Base-by-base conservation (phyloP, 768 basidiomycete species). In the Strobilomyces confusus region DNA sequence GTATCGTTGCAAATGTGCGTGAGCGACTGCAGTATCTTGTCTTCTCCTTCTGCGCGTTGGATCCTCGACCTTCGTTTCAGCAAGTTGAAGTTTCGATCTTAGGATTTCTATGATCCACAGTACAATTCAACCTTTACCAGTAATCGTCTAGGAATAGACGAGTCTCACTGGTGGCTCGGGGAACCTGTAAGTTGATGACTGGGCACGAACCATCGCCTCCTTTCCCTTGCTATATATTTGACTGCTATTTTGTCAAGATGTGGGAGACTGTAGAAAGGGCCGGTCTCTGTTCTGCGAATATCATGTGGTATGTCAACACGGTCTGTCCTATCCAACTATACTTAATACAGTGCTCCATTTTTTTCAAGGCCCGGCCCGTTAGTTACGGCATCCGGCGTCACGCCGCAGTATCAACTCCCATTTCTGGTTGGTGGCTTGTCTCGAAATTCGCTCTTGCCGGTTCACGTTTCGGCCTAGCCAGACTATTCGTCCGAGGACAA, bases 261-360 rank as follows among this genome's bases (percentile, higher is more conserved):
- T 95, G 92, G 92, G 90, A 91, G 65, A 93, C 91, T 0, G 88
- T 83, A 3, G 79, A 77, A 57, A 84, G 80, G 54, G 82, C 85
- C n/a, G 85, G 84, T 0, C 66, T 91, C 23, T 73, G 78, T 41
- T 86, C 88, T 12, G 91, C 89, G 1, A 92, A 92, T 61, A 73
- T 92, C 25, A 94, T 95, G 92, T 95, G 92, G 90, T 90, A 52
- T 38, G 8, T 44, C 1, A n/a, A n/a, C n/a, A n/a, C n/a, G 5
- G 19, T 22, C 20, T 30, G 26, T 15, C 22, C 40, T 29, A 15
- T 23, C 25, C 5, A 19, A 25, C 36, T 22, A 40, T 9, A 26
- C 8, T 26, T 26, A 17, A 23, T 19, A n/a, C 20, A n/a, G 15
- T 22, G 20, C 11, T 30, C 29, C 11, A 5, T 30, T 30, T 9